Evolutionary conservation across 495 filamentous ascomycete genomes (phyloP), one percentile per base, ranked within the genome.

Genomic region (Podospora fimiseda): DNA sequence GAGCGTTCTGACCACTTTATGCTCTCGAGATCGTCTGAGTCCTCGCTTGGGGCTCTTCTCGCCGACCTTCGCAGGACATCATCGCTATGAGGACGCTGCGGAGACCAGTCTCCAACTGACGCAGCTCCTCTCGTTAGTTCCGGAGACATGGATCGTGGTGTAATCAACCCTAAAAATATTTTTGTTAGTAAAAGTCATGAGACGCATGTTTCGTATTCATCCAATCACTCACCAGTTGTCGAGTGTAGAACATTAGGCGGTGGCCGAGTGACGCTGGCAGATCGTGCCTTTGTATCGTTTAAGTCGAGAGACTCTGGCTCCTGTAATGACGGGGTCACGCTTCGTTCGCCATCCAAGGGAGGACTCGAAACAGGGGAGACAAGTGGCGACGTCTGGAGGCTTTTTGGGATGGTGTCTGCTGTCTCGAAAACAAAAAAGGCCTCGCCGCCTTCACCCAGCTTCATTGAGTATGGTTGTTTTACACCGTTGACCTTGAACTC

Each of bases 401-500:
- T 89, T 59, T 83, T 85, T 18, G 93, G 93, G 48, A 99, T 91
- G 50, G 80, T 83, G 57, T 90, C 87, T 16, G 81, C 86, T 3
- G 93, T 97, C 70, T 96, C 91, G 63, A 99, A 97, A 36, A 99
- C 88, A 65, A 99, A 99, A 67, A 99, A 97, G 4, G 93, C 93
- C 71, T 99, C 94, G 30, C 93, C 93, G 7, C 88, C 94, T 66
- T 99, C 93, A 19, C 93, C 93, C 13, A 99, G 79, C 70, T 99
- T 99, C 93, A 99, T 97, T 15, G 93, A 80, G 77, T 94, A 95
- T 52, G 93, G 77, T 65, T 95, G 90, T 71, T 90, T 93, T 47
- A 78, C 70, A 58, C 86, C 84, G 78, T 99, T 97, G 77, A 99
- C 93, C 60, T 78, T 81, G 70, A 99, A 99, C 70, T 96, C 92